These are phyloP conservation scores for Triticum timopheevii DNA, from an alignment of 176 grass and related monocot species.

Conservation along the genomic window DNA sequence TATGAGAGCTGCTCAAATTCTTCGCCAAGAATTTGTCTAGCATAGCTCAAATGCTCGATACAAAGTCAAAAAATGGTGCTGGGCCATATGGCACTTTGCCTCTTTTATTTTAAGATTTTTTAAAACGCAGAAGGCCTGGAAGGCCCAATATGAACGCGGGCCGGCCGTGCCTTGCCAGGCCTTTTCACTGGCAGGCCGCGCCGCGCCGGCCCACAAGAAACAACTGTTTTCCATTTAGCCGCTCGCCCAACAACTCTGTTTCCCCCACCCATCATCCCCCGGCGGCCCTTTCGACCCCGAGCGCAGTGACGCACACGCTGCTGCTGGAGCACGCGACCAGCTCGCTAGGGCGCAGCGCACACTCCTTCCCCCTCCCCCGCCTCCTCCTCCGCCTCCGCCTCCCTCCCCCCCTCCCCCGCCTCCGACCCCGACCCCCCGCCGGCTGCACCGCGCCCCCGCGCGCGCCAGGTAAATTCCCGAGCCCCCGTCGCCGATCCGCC, in stretches of 20 bases:
- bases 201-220: neutral
- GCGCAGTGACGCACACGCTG: neutral
- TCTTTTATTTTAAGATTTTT: no score
- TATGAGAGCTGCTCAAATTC: no score
- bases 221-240: neutral
- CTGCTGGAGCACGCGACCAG: neutral
- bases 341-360: constrained; percentile 9
- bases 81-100: no score
- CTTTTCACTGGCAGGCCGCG: no score
- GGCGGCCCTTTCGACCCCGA: neutral
- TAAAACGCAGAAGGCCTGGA: no score
- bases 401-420: neutral
- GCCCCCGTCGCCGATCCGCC: constrained; percentile 7
- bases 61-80: no score
- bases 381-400: neutral
- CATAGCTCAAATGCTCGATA: no score
- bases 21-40: no score
- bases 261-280: no score
- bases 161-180: no score
- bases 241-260: neutral
- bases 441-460: neutral
- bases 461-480: constrained; percentile 36
- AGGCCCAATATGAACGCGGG: no score
- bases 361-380: neutral
- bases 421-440: neutral